Percentiles rank a stretch among this genome's conserved stretches.
Conservation (phyloP, 306 rosid species). For the Prunus dulcis region DNA sequence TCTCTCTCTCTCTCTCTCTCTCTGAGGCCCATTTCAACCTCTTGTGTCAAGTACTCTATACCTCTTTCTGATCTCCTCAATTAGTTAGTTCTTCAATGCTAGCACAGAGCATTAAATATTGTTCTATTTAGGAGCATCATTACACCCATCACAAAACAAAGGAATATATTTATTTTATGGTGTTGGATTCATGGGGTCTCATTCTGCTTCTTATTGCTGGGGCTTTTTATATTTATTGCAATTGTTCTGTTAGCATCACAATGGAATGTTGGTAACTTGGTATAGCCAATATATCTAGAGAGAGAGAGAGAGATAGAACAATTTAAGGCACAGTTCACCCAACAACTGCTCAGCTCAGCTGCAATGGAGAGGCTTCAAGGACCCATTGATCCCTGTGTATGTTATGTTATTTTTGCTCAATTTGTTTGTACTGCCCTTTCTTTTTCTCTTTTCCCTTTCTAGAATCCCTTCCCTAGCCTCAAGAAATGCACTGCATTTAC, state of each 20-base stretch:
- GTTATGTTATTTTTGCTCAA: constrained; percentile 23
- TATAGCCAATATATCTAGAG: neutral
- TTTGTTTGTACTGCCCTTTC: neutral
- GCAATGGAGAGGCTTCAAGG: constrained; percentile 85
- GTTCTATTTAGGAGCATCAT: constrained; percentile 34
- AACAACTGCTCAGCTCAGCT: constrained; percentile 29
- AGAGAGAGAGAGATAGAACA: constrained; percentile 20
- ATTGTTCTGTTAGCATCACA: constrained; percentile 51
- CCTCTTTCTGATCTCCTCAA: constrained; percentile 9
- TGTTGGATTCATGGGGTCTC: constrained; percentile 52
- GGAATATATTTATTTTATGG: constrained; percentile 36
- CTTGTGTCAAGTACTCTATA: constrained; percentile 13
- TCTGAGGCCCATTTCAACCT: constrained; percentile 10
- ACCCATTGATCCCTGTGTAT: constrained; percentile 82
- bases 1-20: neutral
- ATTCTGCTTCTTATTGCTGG: constrained; percentile 32
- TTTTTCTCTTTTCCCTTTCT: constrained; percentile 27
- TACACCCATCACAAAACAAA: constrained; percentile 36
- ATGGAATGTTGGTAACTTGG: constrained; percentile 66
- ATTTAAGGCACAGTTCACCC: constrained; percentile 35
- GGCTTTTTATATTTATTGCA: constrained; percentile 63
- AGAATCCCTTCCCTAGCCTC: constrained; percentile 2
- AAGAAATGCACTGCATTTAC: constrained; percentile 45
- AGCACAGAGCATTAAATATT: constrained; percentile 52
- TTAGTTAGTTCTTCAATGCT: constrained; percentile 31